phyloP scores from a whole-genome alignment of 2,329 filamentous ascomycete genomes.

The Colletotrichum incanum region DNA sequence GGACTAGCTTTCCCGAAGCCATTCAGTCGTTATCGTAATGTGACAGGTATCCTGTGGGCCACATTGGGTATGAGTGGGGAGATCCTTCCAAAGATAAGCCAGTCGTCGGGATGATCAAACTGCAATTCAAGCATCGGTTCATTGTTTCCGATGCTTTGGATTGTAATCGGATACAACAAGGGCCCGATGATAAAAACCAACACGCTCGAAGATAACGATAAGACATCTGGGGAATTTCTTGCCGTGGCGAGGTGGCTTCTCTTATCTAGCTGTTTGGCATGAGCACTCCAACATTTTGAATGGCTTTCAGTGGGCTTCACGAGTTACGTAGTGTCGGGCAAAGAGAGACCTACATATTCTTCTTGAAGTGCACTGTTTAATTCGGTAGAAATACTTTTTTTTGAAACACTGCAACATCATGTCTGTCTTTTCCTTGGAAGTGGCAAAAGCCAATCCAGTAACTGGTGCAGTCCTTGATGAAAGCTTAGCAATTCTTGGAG shows the following conservation, averaged over 20 bases:
- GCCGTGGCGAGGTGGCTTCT: background rate
- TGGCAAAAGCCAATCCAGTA: slow-evolving; percentile 26
- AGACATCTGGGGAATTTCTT: background rate
- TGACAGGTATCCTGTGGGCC: background rate
- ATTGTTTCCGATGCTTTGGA: background rate
- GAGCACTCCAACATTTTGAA: background rate
- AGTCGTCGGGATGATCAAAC: background rate
- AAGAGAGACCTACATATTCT: background rate
- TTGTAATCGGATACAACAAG: background rate
- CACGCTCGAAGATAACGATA: background rate
- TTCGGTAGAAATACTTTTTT: background rate
- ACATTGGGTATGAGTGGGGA: slow-evolving; percentile 1
- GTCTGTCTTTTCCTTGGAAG: slow-evolving; percentile 34
- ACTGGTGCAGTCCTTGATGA: slow-evolving; percentile 16
- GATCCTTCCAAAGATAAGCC: slow-evolving; percentile 23
- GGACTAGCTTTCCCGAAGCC: background rate
- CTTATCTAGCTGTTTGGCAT: no score
- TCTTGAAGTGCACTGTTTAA: accelerated
- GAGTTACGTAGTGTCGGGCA: background rate
- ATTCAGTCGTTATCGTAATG: background rate
- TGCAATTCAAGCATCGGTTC: background rate
- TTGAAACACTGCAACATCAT: background rate
- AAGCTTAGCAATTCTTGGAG: background rate
- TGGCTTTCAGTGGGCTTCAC: background rate
- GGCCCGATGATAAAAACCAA: background rate